Evolutionary conservation across 2,329 filamentous ascomycete genomes (phyloP).

Genomic region (Pyricularia pennisetigena): DNA sequence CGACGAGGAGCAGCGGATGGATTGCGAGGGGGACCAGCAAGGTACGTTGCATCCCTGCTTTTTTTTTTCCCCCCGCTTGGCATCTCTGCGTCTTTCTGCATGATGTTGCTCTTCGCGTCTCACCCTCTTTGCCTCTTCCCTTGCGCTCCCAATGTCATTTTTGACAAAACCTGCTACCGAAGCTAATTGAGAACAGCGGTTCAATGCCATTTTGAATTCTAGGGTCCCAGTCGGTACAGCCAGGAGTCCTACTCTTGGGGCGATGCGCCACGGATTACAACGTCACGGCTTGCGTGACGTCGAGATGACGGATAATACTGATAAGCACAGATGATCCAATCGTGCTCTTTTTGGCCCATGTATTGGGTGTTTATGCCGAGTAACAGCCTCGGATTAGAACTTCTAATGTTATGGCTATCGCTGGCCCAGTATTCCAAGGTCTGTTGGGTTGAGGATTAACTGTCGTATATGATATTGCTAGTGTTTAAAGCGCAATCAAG

Average conservation of each 20-base stretch:
- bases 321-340: neutral
- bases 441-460: neutral
- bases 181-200: neutral
- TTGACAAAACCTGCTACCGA: neutral
- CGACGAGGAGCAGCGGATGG: slow-evolving; percentile 9
- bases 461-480: neutral
- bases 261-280: neutral
- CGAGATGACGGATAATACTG: neutral
- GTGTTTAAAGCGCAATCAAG: neutral
- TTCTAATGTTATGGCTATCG: neutral
- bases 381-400: neutral
- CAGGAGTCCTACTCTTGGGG: neutral
- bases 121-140: neutral
- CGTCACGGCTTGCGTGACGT: neutral
- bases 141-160: neutral
- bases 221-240: neutral
- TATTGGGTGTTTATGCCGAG: neutral
- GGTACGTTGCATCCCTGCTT: neutral
- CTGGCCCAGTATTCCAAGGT: neutral
- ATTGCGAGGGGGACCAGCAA: neutral
- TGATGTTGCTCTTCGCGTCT: neutral
- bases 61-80: too few relatives aligned
- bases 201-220: neutral
- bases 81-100: neutral
- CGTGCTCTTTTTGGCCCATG: neutral